Base-by-base conservation (phyloP, 139 green algal species). In the Picochlorum sp. region DNA sequence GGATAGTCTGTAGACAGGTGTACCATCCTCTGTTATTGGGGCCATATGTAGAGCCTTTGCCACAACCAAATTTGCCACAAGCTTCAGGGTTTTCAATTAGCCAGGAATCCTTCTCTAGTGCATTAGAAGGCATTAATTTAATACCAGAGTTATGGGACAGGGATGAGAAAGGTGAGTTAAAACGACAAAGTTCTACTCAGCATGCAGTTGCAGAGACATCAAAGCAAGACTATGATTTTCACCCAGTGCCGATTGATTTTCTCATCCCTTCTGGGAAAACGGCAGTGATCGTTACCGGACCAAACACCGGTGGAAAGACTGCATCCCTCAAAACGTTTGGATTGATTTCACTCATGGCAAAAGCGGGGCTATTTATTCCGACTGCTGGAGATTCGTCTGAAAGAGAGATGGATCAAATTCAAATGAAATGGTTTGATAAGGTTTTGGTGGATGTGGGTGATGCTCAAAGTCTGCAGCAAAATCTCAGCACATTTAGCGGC, bases 301-400 rank as follows among this genome's bases (percentile, higher is more conserved):
- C 88, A 34, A 92, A 91, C 72, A 91, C 87, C 57, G 87, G 65
- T 13, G 87, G 87, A 47, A 95, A 95, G 67, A 95, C 87, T 0
- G 87, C 87, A 1, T 73, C 80, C 9, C 75, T 95, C 26, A 95
- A 95, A 49, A 65, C 86, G 0, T 67, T 92, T 23, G 88, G 86
- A 24, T 26, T 95, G 56, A 56, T 58, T 4, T 68, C 65, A 6
- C 60, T 92, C 24, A 94, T 95, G 87, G 79, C 83, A 18, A 84
- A 86, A 44, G 82, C 83, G 4, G 87, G 88, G 3, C 68, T 92
- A 26, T 92, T 86, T 67, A 55, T 93, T 83, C 84, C 1, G 45
- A 76, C 18, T n/a, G 51, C 16, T n/a, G 6, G 49, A 44, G 38
- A 11, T 8, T 7, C 34, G 7, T 11, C 49, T 63, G 38, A 41